These are phyloP conservation scores for Septoria linicola DNA, from an alignment of 2,329 filamentous ascomycete genomes.

Conservation along the genomic window DNA sequence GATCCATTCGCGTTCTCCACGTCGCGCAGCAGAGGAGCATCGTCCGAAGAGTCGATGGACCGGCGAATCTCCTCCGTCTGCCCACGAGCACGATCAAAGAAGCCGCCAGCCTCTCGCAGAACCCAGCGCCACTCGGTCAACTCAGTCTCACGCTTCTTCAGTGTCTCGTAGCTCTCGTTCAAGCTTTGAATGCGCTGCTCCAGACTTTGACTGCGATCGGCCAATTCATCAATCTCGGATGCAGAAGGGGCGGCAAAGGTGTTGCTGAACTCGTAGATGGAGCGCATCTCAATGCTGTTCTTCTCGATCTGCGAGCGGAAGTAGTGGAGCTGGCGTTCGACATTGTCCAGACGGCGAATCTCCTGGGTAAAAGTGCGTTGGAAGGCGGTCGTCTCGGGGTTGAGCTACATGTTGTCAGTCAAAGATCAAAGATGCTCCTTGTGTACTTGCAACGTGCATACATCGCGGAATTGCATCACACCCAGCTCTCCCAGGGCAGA, in stretches of 20 bases:
- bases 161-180: conserved; percentile 96
- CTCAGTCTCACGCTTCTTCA: conserved; percentile 97
- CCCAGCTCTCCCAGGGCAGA: conserved; percentile 95
- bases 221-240: conserved; percentile 92
- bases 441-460: conserved; percentile 51
- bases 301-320: conserved; percentile 97
- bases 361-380: conserved; percentile 97
- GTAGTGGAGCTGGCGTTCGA: conserved; percentile 94
- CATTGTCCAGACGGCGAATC: conserved; percentile 95
- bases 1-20: conserved; percentile 70
- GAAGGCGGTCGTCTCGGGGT: conserved; percentile 88
- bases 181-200: conserved; percentile 88
- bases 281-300: conserved; percentile 77
- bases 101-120: conserved; percentile 88
- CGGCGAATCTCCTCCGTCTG: conserved; percentile 95
- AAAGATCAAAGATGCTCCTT: too few species aligned
- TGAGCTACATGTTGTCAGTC: too few species aligned
- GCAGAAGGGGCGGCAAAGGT: conserved; percentile 84
- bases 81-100: conserved; percentile 94
- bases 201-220: conserved; percentile 86
- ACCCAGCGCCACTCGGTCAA: conserved; percentile 99
- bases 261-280: conserved; percentile 82
- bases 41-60: conserved; percentile 80
- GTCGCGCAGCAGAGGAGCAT: conserved; percentile 89
- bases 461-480: conserved; percentile 94